These are phyloP conservation scores for Phytophthora capsici DNA, from an alignment of 352 stramenopile genomes.

Conservation along the genomic window DNA sequence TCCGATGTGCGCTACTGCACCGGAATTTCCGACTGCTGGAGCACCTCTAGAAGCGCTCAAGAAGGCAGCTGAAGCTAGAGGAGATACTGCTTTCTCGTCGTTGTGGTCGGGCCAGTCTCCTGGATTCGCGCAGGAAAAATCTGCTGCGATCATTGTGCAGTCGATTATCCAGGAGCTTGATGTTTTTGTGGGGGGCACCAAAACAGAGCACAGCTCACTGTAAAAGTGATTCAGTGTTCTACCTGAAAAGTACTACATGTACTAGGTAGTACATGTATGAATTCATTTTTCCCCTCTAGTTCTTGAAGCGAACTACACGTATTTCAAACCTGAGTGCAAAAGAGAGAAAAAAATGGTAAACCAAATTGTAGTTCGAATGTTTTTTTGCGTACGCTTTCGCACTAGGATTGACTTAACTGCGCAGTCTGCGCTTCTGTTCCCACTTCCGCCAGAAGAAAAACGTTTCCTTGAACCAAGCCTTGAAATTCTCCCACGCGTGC, in stretches of 20 bases:
- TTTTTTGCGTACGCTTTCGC: no score
- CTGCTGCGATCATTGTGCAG: slow-evolving; percentile 30
- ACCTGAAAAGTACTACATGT: no score
- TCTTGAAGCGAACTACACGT: no score
- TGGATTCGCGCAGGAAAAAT: slow-evolving; percentile 28
- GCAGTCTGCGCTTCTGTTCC: neutral
- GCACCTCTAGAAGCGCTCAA: slow-evolving; percentile 25
- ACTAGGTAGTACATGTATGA: no score
- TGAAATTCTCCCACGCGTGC: neutral
- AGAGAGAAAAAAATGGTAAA: no score
- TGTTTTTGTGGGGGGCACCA: neutral
- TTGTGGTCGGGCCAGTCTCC: slow-evolving; percentile 38
- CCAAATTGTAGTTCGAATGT: no score
- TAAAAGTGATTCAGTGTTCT: slow-evolving; percentile 1
- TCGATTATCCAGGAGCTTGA: slow-evolving; percentile 31
- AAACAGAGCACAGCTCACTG: neutral
- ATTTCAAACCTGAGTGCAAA: no score
- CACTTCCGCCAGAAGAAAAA: neutral
- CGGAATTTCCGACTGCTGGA: slow-evolving; percentile 31
- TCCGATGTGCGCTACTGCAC: slow-evolving; percentile 29
- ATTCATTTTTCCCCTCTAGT: no score
- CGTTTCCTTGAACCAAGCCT: neutral
- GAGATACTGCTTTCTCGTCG: slow-evolving; percentile 34
- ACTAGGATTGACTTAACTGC: neutral
- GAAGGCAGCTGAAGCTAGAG: slow-evolving; percentile 23